Evolutionary conservation across 2,329 filamentous ascomycete genomes (phyloP).

Genomic region (Ophiocordyceps sinensis): DNA sequence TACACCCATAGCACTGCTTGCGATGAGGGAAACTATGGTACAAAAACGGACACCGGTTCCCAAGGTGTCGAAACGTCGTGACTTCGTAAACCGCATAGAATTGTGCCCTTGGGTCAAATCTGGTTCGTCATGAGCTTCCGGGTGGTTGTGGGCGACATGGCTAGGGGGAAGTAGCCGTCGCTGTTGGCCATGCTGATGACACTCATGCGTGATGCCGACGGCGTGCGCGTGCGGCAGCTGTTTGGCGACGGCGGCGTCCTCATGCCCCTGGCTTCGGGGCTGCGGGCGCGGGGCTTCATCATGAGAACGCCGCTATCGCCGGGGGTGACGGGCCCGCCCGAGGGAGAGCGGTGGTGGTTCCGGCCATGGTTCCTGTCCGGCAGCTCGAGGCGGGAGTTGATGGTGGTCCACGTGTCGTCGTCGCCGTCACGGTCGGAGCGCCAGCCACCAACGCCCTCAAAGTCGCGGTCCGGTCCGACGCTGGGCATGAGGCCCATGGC

Average conservation of each 20-base stretch:
- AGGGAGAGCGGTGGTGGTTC: constrained; percentile 29
- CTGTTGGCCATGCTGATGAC: constrained; percentile 12
- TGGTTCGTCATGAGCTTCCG: constrained; percentile 10
- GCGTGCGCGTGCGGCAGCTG: constrained; percentile 32
- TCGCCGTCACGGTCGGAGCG: constrained; percentile 21
- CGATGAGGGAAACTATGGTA: too few relatives aligned
- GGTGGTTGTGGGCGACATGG: constrained; percentile 15
- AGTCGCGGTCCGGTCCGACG: constrained; percentile 38
- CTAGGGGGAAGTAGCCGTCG: constrained; percentile 28
- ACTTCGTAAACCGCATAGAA: background rate
- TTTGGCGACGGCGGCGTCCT: constrained; percentile 24
- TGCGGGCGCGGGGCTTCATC: constrained; percentile 26
- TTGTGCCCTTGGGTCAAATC: background rate
- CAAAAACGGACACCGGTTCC: too few relatives aligned
- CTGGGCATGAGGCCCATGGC: constrained; percentile 28
- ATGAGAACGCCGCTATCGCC: constrained; percentile 26
- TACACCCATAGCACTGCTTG: too few relatives aligned
- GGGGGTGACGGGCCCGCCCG: constrained; percentile 22
- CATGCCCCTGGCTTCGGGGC: constrained; percentile 15
- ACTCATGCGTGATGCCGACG: constrained; percentile 23
- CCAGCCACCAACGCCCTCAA: constrained; percentile 46
- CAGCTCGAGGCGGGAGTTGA: constrained; percentile 36
- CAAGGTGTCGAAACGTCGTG: background rate
- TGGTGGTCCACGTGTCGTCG: constrained; percentile 34
- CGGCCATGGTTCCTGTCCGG: constrained; percentile 25